phyloP scores from a whole-genome alignment of 345 rosid species.

The Lepidium sativum region DNA sequence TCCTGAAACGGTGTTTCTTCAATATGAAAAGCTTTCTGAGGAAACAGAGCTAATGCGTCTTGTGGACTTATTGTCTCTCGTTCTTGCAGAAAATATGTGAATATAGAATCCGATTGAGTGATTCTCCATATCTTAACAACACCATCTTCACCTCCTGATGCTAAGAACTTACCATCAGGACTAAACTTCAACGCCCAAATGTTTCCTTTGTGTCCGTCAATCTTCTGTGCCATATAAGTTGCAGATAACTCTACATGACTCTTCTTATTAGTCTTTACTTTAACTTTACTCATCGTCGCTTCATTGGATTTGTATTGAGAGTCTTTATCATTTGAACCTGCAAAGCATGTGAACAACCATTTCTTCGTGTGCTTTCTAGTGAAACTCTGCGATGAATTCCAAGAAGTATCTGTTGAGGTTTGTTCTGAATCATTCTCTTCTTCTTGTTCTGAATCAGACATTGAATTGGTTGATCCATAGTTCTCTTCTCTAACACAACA shows the following conservation, averaged over 20 bases:
- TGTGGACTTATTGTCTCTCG: constrained; percentile 22
- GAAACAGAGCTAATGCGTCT: constrained; percentile 46
- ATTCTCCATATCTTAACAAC: constrained; percentile 68
- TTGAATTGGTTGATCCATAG: constrained; percentile 32
- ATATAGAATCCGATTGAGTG: constrained; percentile 32
- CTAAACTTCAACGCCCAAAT: constrained; percentile 81
- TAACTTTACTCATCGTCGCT: constrained; percentile 28
- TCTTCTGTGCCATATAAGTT: constrained; percentile 45
- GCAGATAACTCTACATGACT: constrained; percentile 63
- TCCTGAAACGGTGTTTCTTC: constrained; percentile 64
- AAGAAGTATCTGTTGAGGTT: not conserved
- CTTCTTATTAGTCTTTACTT: constrained; percentile 57
- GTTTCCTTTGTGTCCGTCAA: constrained; percentile 65
- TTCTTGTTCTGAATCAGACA: constrained; percentile 39
- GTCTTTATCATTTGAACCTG: not conserved
- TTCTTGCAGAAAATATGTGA: constrained; percentile 21
- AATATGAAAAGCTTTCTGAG: constrained; percentile 55
- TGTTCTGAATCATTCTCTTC: constrained; percentile 9
- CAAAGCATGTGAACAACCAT: constrained; percentile 49
- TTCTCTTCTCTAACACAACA: constrained; percentile 35
- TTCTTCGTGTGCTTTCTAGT: constrained; percentile 30
- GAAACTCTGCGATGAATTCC: constrained; percentile 4
- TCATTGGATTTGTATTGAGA: constrained; percentile 5
- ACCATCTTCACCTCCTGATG: constrained; percentile 86
- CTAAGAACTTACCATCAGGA: constrained; percentile 70